A percentile compares a stretch with the other conserved stretches of the same genome.
Evolutionary conservation across 164 flowering plant species (phyloP).

Genomic region (Hamamelis virginiana): DNA sequence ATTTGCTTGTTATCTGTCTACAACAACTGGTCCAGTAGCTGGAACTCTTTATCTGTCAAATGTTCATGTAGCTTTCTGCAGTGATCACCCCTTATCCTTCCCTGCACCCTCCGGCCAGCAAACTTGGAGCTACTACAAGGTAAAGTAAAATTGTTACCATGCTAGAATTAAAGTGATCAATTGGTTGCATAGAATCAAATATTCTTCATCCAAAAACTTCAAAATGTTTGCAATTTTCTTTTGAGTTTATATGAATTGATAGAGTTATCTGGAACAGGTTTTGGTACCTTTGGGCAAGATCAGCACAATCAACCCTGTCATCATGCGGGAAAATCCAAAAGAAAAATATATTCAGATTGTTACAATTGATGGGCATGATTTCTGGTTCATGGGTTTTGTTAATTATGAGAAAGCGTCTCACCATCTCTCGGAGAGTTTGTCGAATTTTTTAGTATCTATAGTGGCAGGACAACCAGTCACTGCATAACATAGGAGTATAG

Average conservation of each 20-base stretch:
- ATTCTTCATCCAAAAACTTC: neutral
- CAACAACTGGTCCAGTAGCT: conserved; percentile 63
- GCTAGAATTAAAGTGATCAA: no score
- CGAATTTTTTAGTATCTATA: conserved; percentile 22
- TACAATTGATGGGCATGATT: conserved; percentile 62
- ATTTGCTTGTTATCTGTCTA: conserved; percentile 68
- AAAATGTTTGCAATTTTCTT: no score
- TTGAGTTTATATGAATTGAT: neutral
- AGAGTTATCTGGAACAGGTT: conserved; percentile 33
- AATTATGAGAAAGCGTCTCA: conserved; percentile 55
- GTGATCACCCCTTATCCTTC: conserved; percentile 62
- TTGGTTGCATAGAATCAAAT: neutral
- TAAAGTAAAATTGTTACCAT: no score
- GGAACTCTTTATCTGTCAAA: conserved; percentile 62
- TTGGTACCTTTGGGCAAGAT: conserved; percentile 44
- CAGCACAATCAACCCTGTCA: conserved; percentile 44
- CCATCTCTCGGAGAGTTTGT: conserved; percentile 32
- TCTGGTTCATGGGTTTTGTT: conserved; percentile 83
- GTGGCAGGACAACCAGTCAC: neutral
- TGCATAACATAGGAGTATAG: no score
- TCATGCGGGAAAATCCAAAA: conserved; percentile 35
- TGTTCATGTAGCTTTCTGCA: conserved; percentile 50
- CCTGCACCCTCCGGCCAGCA: conserved; percentile 68
- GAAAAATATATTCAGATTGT: conserved; percentile 62
- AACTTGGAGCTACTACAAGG: conserved; percentile 71